A percentile compares a stretch with the other conserved stretches of the same genome.
Evolutionary conservation across 345 rosid species (phyloP).

Genomic region (Limnanthes douglasii): DNA sequence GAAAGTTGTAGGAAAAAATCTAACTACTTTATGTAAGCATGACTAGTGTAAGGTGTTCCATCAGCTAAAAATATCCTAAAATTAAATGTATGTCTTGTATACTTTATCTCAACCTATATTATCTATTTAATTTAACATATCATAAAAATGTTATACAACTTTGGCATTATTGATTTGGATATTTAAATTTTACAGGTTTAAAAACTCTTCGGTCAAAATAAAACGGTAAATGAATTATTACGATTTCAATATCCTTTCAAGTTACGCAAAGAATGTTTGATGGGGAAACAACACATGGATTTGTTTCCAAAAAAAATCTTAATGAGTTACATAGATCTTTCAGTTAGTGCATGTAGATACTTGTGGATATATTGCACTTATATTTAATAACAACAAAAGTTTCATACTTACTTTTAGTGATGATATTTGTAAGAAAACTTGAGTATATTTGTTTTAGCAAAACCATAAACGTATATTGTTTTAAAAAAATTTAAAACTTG

Average conservation of each 20-base stretch:
- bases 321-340: background rate
- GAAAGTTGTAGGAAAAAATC: background rate
- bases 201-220: background rate
- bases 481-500: no score
- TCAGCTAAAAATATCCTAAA: no score
- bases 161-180: background rate
- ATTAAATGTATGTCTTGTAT: no score
- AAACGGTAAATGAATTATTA: background rate
- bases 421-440: no score
- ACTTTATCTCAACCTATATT: no score
- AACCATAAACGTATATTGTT: background rate
- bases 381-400: background rate
- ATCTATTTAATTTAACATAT: background rate
- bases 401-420: background rate
- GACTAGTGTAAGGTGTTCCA: background rate
- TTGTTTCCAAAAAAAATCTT: background rate
- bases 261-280: background rate
- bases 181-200: background rate
- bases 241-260: background rate
- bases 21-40: background rate
- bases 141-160: background rate
- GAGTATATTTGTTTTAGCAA: no score
- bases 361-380: background rate
- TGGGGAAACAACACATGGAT: background rate
- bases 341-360: background rate